Conservation (phyloP, 768 basidiomycete genomes). For the Termitomyces sp. region DNA sequence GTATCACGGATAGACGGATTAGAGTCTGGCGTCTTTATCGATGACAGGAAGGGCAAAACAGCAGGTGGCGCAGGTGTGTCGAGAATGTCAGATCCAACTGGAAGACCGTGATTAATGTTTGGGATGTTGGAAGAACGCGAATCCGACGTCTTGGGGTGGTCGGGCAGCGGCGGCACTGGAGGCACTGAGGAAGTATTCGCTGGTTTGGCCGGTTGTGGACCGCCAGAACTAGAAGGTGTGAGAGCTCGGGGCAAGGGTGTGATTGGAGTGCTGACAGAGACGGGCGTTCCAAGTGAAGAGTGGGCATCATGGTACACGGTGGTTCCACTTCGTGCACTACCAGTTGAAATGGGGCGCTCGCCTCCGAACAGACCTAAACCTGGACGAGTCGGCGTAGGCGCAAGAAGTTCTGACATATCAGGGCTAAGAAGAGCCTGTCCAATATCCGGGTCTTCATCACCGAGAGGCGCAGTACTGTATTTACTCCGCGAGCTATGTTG, state of each 20-base stretch:
- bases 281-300: constrained; percentile 46
- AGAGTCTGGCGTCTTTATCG: constrained; percentile 17
- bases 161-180: constrained; percentile 4
- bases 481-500: constrained; percentile 17
- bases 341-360: constrained; percentile 52
- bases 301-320: constrained; percentile 64
- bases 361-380: constrained; percentile 37
- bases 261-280: constrained; percentile 21
- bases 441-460: constrained; percentile 46
- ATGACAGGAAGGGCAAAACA: constrained; percentile 44
- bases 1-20: constrained; percentile 34
- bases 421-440: constrained; percentile 34
- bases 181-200: constrained; percentile 2
- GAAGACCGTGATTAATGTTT: constrained; percentile 9
- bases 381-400: constrained; percentile 26
- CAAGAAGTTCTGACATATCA: constrained; percentile 19
- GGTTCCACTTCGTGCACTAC: constrained; percentile 51
- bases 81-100: constrained; percentile 38
- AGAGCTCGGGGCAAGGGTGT: constrained; percentile 44
- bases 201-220: constrained; percentile 5
- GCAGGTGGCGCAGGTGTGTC: constrained; percentile 60
- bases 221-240: constrained; percentile 34
- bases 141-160: background rate
- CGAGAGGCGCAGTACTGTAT: constrained; percentile 18
- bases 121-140: constrained; percentile 8